Evolutionary conservation across 2,329 filamentous ascomycete genomes (phyloP), one percentile per base, ranked within the genome.

Genomic region (Arthrinium puccinioides): DNA sequence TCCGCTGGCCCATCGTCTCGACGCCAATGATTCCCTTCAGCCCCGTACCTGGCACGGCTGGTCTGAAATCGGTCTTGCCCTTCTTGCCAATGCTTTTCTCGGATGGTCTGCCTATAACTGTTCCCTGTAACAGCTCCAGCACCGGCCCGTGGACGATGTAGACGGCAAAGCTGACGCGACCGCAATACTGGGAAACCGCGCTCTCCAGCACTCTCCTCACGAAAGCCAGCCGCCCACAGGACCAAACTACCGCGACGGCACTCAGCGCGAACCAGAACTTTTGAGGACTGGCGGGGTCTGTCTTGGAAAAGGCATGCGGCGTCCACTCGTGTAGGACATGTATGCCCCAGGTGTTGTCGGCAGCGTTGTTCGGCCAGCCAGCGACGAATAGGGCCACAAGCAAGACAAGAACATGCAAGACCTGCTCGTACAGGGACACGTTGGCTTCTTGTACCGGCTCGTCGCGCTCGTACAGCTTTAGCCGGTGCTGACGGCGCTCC

Each of bases 141-240:
- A 70, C 60, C 5, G 33, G 33, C 7, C 73, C 73, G 47, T 78
- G 74, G n/a, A 70, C 63, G 10, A 78, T 60, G 46, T 77, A 77
- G 6, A 77, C 56, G 4, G 72, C 67, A 43, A 69, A 77, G 36
- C 68, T 72, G 41, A 77, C 66, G 21, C 64, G 62, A 11, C 69
- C 73, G 14, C 70, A 63, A 48, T 77, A 77, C 47, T 75, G 71
- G 16, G 69, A 64, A n/a, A 72, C 43, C 0, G 58, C 51, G 3
- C 60, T 62, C 37, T 67, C 69, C 49, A 76, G 72, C 20, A 69
- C 43, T 10, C 45, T 41, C 21, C 53, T 62, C 21, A 62, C 35
- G 5, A 46, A 41, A 5, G 43, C 44, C 24, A 67, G 44, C 29
- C 64, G 61, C 14, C 61, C 61, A 26, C 56, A 51, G 2, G 61